These are phyloP conservation scores for Leucocoprinus birnbaumii DNA, from an alignment of 768 basidiomycete species.

Conservation along the genomic window DNA sequence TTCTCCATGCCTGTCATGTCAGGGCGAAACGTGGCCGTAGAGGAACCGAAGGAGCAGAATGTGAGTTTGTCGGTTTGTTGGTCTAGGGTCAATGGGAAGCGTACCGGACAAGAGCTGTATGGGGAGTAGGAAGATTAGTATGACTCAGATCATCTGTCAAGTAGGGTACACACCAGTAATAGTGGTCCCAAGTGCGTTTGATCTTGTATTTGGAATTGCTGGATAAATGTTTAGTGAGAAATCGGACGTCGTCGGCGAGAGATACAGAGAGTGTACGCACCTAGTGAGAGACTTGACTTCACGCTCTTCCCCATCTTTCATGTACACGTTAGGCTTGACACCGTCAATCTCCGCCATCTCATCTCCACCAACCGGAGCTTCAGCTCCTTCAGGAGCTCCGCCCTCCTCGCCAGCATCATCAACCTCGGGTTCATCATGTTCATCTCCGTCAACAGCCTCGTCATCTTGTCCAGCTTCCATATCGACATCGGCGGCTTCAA, in stretches of 20 bases:
- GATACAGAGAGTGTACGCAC: conserved; percentile 10
- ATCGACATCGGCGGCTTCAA: background rate
- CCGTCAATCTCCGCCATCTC: conserved; percentile 38
- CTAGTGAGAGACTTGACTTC: conserved; percentile 29
- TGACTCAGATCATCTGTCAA: background rate
- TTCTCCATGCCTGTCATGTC: conserved; percentile 36
- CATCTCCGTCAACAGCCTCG: background rate
- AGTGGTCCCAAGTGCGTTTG: conserved; percentile 39
- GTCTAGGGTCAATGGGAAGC: no score
- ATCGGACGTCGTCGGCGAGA: background rate
- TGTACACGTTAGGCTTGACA: conserved; percentile 32
- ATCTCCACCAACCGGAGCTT: conserved; percentile 14
- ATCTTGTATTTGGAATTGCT: conserved; percentile 27
- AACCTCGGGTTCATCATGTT: background rate
- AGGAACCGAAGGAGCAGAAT: no score
- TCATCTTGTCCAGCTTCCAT: background rate
- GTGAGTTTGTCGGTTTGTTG: no score
- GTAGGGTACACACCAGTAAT: conserved; percentile 26
- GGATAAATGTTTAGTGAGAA: background rate
- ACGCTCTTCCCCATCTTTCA: conserved; percentile 25
- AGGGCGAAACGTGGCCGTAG: no score
- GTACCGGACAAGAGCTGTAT: conserved; percentile 31
- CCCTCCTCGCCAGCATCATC: background rate
- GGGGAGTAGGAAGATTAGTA: background rate
- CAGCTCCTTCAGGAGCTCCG: background rate